These are phyloP conservation scores for Mucor ambiguus DNA, from an alignment of 371 early-diverging fungal species.

Conservation along the genomic window DNA sequence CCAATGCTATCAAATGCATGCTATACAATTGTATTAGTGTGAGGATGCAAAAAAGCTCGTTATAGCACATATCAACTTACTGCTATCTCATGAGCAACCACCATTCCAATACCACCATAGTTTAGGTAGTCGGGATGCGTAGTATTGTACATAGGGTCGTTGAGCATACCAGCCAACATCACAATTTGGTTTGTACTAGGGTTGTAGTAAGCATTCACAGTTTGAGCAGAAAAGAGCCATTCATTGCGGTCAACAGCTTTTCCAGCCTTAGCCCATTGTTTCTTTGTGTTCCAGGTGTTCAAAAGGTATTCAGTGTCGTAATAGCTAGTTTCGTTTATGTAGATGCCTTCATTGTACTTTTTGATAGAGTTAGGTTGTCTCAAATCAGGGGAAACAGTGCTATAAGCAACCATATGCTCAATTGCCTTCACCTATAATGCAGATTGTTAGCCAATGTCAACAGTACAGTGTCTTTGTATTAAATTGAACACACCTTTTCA, in stretches of 20 bases:
- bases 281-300: slow-evolving; percentile 30
- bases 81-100: slow-evolving; percentile 66
- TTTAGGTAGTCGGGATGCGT: slow-evolving; percentile 56
- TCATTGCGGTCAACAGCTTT: slow-evolving; percentile 47
- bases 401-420: slow-evolving; percentile 55
- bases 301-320: slow-evolving; percentile 51
- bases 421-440: slow-evolving; percentile 20
- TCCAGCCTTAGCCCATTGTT: slow-evolving; percentile 33
- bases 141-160: slow-evolving; percentile 41
- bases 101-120: slow-evolving; percentile 63
- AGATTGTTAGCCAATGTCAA: too few species aligned
- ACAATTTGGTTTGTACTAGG: slow-evolving; percentile 42
- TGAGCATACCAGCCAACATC: slow-evolving; percentile 63
- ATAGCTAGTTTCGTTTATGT: slow-evolving; percentile 36
- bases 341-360: slow-evolving; percentile 41
- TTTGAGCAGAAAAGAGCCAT: slow-evolving; percentile 48
- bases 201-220: slow-evolving; percentile 50
- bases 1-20: slow-evolving; percentile 56
- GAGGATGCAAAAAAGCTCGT: too few species aligned
- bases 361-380: slow-evolving; percentile 44
- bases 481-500: slow-evolving; percentile 45
- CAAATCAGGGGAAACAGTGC: slow-evolving; percentile 51
- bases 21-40: slow-evolving; percentile 7
- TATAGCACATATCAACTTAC: slow-evolving; percentile 28
- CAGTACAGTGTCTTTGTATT: too few species aligned